phyloP scores from a whole-genome alignment of 305 asterid genomes.

The Fraxinus floribunda region DNA sequence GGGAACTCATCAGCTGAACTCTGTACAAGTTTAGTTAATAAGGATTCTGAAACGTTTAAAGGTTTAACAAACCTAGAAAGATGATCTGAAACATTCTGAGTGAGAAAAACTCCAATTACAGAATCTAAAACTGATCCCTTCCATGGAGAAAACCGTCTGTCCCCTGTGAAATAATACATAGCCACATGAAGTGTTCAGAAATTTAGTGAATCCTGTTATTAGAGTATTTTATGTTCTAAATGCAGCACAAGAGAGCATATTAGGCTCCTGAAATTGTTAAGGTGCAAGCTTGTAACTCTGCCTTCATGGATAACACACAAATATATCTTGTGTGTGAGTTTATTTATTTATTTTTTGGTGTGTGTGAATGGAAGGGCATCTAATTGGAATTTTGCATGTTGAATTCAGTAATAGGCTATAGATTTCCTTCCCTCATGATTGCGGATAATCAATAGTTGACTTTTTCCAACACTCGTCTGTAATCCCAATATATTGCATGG shows the following conservation, averaged over 20 bases:
- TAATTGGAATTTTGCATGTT: not conserved
- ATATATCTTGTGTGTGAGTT: not conserved
- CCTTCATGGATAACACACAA: not conserved
- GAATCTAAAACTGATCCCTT: constrained; percentile 29
- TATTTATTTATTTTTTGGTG: not conserved
- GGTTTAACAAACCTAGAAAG: constrained; percentile 72
- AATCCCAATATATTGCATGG: not conserved
- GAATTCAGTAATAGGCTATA: not conserved
- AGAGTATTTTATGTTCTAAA: not conserved
- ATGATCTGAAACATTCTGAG: constrained; percentile 98
- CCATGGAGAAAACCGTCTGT: constrained; percentile 29
- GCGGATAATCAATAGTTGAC: not conserved
- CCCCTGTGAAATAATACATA: constrained; percentile 30
- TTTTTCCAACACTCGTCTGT: not conserved
- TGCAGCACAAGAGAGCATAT: not conserved
- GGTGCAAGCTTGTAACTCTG: not conserved
- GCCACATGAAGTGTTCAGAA: constrained; percentile 12
- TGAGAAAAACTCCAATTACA: constrained; percentile 24
- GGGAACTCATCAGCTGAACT: constrained; percentile 18
- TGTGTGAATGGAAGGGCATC: not conserved
- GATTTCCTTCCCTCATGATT: not conserved
- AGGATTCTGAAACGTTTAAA: not conserved
- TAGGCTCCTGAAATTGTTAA: not conserved
- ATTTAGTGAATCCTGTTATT: not conserved
- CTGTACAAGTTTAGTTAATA: constrained; percentile 2